Evolutionary conservation across 768 basidiomycete species (phyloP), one percentile per base, ranked within the genome.

Genomic region (Gyrodon lividus): DNA sequence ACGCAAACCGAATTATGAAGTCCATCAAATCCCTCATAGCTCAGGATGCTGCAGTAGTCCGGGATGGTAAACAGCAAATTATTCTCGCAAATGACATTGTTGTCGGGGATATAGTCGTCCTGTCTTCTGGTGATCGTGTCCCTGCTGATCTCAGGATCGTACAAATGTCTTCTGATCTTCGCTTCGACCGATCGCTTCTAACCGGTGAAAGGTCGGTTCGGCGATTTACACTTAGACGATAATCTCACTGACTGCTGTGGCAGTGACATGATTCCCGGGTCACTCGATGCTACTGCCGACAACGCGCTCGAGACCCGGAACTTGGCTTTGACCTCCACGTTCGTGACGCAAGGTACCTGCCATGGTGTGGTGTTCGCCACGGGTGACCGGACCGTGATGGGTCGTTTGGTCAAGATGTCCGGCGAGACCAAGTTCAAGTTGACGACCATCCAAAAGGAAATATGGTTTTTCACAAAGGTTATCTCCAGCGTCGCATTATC

Each of bases 111-210:
- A 64, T 83, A 30, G 72, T 82, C 48, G 71, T 72, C 3, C 79
- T 83, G 59, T 62, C 70, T 26, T 75, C 80, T 2, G 81, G 81
- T 16, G 79, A 83, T 55, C 74, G 82, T 10, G 72, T 83, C 5
- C 82, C 82, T 6, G 81, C 83, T 0, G 84, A 85, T 57, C 67
- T 83, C 24, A 75, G 83, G 22, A 70, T 85, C 8, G 73, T 82
- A 34, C 63, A 77, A 12, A 74, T 74, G 52, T 77, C 79, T 1
- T 72, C 74, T 5, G 82, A 82, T 54, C 66, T 82, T 50, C 72
- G 73, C 28, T 72, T 82, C 41, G 81, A 83, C 50, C 72, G 80
- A 9, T 73, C 80, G 1, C 72, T 82, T 30, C 71, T 83, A 30
- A 83, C 82, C 4, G 78, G 76, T 8, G 77, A 77, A 59, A 73